Evolutionary conservation across 106 monocot genomes (phyloP).

Genomic region (Ottelia alismoides): DNA sequence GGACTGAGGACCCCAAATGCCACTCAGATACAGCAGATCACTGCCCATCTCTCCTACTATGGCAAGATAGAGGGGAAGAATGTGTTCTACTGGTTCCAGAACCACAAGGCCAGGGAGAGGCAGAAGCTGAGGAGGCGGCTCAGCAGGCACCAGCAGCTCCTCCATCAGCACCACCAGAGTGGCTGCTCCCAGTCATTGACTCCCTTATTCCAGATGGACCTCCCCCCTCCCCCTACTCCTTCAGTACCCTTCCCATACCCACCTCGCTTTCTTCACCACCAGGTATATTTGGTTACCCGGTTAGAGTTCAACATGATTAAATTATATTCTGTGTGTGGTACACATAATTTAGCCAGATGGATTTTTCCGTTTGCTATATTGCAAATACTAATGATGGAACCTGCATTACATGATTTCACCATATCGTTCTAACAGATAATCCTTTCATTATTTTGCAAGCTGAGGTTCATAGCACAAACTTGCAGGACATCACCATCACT

Average conservation of each 20-base stretch:
- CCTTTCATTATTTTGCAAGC: no score
- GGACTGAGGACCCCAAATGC: constrained; percentile 69
- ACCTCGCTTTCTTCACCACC: not conserved
- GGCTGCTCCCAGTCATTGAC: not conserved
- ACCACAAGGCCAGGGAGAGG: constrained; percentile 74
- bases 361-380: no score
- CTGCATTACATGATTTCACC: no score
- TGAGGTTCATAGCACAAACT: no score
- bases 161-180: not conserved
- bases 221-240: not conserved
- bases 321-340: no score
- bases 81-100: constrained; percentile 91
- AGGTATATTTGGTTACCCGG: not conserved
- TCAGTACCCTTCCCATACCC: not conserved
- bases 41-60: constrained; percentile 45
- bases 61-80: constrained; percentile 81
- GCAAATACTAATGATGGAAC: no score
- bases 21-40: constrained; percentile 66
- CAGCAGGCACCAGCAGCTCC: constrained; percentile 33
- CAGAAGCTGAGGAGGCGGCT: constrained; percentile 57
- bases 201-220: not conserved
- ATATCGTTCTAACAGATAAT: no score
- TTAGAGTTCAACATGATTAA: not conserved
- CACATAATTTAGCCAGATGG: no score
- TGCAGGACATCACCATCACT: no score